Evolutionary conservation across 2,329 filamentous ascomycete genomes (phyloP), one percentile per base, ranked within the genome.

Genomic region (Pseudohalonectria lignicola): DNA sequence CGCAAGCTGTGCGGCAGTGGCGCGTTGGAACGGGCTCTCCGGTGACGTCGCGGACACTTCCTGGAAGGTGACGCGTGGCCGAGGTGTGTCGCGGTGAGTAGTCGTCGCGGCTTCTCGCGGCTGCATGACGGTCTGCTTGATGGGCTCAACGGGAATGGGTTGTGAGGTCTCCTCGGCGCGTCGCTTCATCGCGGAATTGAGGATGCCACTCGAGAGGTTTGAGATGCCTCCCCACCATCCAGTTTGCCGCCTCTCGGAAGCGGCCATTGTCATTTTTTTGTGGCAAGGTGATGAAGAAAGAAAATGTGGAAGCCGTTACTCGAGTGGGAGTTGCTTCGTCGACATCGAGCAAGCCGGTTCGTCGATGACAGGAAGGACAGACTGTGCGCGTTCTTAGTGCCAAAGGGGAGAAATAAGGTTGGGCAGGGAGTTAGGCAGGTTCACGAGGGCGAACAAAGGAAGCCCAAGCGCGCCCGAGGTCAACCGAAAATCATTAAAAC

Each of bases 11-110:
- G 51, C 44, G 10, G 55, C 49, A 21, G 52, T 53, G 11, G 56
- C 57, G 44, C 54, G 55, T 43, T 55, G 53, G 30, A 46, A 46
- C 25, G 55, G 53, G 43, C 54, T 56, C 44, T 57, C 49, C 15
- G 51, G 49, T 30, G 50, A 48, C 17, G 49, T 44, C 36, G 48
- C 43, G 45, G 39, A 47, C 17, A 29, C 26, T n/a, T 34, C 31
- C 21, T 34, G 25, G 47, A 42, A 47, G 19, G 46, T 44, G 33
- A 44, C 46, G 30, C 46, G 49, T 17, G 47, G 34, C 29, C 41
- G 30, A 15, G 36, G 36, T 11, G 25, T 41, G 15, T 32, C 36
- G 17, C 29, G 36, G 25, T 37, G 36, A 6, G 28, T 21, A n/a
- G n/a, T n/a, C n/a, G n/a, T n/a, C n/a, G n/a, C n/a, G n/a, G n/a